These are phyloP conservation scores for Discostella pseudostelligera DNA, from an alignment of 108 stramenopile species.

Conservation along the genomic window DNA sequence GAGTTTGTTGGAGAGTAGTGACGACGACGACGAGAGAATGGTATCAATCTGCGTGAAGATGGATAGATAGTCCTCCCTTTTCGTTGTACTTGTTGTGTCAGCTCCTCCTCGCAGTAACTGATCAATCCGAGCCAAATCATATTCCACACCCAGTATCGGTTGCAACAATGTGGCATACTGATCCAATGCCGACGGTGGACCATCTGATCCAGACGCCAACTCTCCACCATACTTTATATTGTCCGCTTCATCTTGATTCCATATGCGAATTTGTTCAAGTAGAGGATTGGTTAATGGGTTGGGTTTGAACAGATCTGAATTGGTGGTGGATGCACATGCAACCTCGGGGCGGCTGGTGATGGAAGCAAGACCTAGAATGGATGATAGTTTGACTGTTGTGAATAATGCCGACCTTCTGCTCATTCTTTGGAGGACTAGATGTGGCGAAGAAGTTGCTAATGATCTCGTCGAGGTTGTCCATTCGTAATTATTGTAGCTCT, in stretches of 20 bases:
- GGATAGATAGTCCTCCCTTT: slow-evolving; percentile 1
- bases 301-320: slow-evolving; percentile 52
- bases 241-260: slow-evolving; percentile 81
- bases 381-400: too few relatives aligned
- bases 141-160: slow-evolving; percentile 68
- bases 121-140: slow-evolving; percentile 50
- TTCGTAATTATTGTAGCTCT: too few relatives aligned
- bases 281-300: slow-evolving; percentile 77
- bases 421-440: slow-evolving; percentile 29
- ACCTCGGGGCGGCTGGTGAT: too few relatives aligned
- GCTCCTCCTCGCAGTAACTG: slow-evolving; percentile 28
- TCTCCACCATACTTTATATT: slow-evolving; percentile 77
- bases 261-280: slow-evolving; percentile 69
- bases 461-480: too few relatives aligned
- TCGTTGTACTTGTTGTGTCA: slow-evolving; percentile 6
- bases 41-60: slow-evolving; percentile 33
- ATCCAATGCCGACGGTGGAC: slow-evolving; percentile 27
- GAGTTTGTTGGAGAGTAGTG: slow-evolving; percentile 61
- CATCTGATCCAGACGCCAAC: slow-evolving; percentile 43
- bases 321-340: too few relatives aligned
- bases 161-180: slow-evolving; percentile 59
- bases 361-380: too few relatives aligned
- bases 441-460: not conserved
- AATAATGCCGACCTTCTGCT: slow-evolving; percentile 18
- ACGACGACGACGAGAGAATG: slow-evolving; percentile 34